Conservation (phyloP, 2,329 filamentous ascomycete genomes). For the Chaetomium sp. region DNA sequence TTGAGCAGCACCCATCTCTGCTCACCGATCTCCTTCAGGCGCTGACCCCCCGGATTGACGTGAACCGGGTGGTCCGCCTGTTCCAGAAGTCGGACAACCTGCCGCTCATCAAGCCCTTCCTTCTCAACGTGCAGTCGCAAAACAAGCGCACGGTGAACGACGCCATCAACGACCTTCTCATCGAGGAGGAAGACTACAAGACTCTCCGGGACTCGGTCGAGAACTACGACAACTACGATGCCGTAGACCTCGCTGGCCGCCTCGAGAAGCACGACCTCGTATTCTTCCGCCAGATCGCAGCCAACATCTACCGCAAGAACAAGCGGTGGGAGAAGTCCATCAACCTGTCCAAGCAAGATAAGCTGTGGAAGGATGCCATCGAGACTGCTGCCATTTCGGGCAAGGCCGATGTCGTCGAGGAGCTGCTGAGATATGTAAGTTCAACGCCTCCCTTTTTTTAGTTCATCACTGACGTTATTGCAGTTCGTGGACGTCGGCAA, state of each 20-base stretch:
- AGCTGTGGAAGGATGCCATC: slow-evolving; percentile 98
- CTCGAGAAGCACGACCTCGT: slow-evolving; percentile 97
- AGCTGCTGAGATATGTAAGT: slow-evolving; percentile 95
- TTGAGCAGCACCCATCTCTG: slow-evolving; percentile 93
- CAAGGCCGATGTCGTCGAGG: slow-evolving; percentile 91
- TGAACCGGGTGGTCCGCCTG: slow-evolving; percentile 98
- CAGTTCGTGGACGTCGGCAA: slow-evolving; percentile 99
- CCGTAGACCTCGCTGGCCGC: slow-evolving; percentile 85
- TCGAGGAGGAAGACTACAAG: slow-evolving; percentile 99
- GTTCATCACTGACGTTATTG: slow-evolving; percentile 38
- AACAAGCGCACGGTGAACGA: slow-evolving; percentile 99
- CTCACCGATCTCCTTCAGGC: slow-evolving; percentile 93
- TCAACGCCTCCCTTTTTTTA: slow-evolving; percentile 17
- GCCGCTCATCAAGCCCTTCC: slow-evolving; percentile 97
- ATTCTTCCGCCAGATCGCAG: slow-evolving; percentile 98
- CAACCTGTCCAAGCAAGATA: slow-evolving; percentile 95
- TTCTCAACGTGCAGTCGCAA: slow-evolving; percentile 92
- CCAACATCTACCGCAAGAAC: slow-evolving; percentile 99
- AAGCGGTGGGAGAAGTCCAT: slow-evolving; percentile 99
- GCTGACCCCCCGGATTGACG: slow-evolving; percentile 90
- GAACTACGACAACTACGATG: slow-evolving; percentile 99
- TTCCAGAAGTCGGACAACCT: slow-evolving; percentile 99
- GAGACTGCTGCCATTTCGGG: slow-evolving; percentile 92
- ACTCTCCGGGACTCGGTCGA: slow-evolving; percentile 95
- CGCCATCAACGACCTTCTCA: slow-evolving; percentile 95